phyloP scores from a whole-genome alignment of 1,284 basidiomycete genomes.

The Fomes fomentarius region DNA sequence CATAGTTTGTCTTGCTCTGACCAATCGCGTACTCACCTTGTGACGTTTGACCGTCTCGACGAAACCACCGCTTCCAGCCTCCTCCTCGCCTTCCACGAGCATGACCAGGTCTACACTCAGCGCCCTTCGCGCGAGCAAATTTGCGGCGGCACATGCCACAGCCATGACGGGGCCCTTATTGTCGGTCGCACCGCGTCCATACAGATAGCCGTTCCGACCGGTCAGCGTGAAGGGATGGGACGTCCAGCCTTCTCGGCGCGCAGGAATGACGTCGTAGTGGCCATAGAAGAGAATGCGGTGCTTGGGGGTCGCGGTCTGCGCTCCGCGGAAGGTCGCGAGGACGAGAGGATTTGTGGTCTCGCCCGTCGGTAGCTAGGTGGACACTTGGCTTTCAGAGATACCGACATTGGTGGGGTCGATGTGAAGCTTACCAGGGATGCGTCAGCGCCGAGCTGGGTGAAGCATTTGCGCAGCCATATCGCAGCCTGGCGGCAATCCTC shows the following conservation, averaged over 20 bases:
- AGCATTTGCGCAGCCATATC: constrained; percentile 86
- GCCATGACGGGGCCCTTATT: constrained; percentile 96
- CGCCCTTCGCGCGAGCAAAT: constrained; percentile 72
- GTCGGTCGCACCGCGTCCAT: constrained; percentile 91
- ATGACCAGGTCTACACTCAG: constrained; percentile 90
- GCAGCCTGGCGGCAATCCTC: constrained; percentile 95
- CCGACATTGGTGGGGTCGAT: too few relatives aligned
- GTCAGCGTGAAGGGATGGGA: constrained; percentile 84
- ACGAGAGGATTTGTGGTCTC: constrained; percentile 82
- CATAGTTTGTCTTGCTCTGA: too few relatives aligned
- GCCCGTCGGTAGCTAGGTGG: constrained; percentile 69
- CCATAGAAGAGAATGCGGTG: constrained; percentile 89
- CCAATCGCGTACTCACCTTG: constrained; percentile 53
- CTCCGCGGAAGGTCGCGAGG: constrained; percentile 81
- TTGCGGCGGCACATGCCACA: constrained; percentile 86
- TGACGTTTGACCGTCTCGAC: constrained; percentile 72
- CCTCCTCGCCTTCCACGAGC: constrained; percentile 95
- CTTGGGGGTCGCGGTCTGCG: constrained; percentile 56
- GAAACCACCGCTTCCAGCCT: constrained; percentile 89
- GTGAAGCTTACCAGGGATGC: constrained; percentile 74
- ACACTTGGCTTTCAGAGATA: too few relatives aligned
- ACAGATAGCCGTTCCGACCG: constrained; percentile 90
- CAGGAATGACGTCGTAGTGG: constrained; percentile 93
- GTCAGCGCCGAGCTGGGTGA: constrained; percentile 84
- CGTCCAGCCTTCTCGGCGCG: constrained; percentile 77